Conservation (phyloP, 768 basidiomycete species). For the Pleurotus cornucopiae region DNA sequence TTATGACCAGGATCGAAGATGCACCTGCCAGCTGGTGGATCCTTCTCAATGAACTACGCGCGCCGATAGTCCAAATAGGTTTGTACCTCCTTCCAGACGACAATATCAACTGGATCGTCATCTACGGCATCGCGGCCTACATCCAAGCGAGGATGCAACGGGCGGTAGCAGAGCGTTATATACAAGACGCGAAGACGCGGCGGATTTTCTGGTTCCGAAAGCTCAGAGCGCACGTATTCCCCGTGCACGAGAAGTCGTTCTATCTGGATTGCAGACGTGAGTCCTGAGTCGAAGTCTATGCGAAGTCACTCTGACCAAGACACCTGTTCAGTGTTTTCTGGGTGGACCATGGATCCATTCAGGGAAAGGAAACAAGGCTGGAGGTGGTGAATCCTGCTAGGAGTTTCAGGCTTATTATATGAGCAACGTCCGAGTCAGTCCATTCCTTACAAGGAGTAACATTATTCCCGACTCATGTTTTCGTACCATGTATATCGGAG, state of each 20-base stretch:
- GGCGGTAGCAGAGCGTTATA: slow-evolving; percentile 3
- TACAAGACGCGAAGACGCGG: slow-evolving; percentile 4
- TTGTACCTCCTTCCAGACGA: slow-evolving; percentile 1
- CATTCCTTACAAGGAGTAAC: too few species aligned
- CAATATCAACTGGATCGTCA: slow-evolving; percentile 3
- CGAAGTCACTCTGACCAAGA: background rate
- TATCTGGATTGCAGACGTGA: background rate
- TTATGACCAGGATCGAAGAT: slow-evolving; percentile 1
- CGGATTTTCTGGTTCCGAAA: slow-evolving; percentile 5
- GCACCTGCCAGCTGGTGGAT: slow-evolving; percentile 6
- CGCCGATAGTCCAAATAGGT: background rate
- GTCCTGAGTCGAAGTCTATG: background rate
- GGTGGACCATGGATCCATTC: background rate
- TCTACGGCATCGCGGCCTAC: slow-evolving; percentile 2
- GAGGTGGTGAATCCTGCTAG: background rate
- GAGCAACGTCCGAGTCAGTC: too few species aligned
- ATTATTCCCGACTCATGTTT: too few species aligned
- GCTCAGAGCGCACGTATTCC: slow-evolving; percentile 2
- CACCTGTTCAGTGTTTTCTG: background rate
- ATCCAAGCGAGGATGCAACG: background rate
- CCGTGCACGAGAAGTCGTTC: background rate
- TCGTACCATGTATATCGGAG: too few species aligned
- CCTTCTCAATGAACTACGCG: slow-evolving; percentile 2
- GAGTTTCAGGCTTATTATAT: too few species aligned
- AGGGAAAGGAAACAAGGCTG: background rate